Conservation (phyloP, 768 basidiomycete genomes). For the Boletus tomentosulus region DNA sequence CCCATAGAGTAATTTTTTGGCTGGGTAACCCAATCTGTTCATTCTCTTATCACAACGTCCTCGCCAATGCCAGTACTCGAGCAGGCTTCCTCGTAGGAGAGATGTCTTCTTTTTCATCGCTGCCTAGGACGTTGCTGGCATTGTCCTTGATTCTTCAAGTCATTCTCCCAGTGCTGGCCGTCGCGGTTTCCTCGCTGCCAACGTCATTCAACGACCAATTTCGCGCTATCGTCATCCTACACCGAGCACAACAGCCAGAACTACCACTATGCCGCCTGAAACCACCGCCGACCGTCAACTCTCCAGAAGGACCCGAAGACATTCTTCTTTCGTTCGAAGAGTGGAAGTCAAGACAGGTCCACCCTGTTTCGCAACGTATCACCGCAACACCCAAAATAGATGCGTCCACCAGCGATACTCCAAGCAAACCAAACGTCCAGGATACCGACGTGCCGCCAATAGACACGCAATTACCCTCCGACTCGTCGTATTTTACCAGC, state of each 20-base stretch:
- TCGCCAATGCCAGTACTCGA: constrained; percentile 8
- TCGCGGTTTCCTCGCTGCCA: constrained; percentile 24
- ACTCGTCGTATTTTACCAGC: constrained; percentile 6
- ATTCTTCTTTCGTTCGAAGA: constrained; percentile 80
- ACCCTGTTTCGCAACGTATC: constrained; percentile 33
- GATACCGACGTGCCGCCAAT: constrained; percentile 3
- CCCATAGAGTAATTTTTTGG: no score
- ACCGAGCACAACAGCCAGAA: constrained; percentile 43
- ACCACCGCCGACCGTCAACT: constrained; percentile 35
- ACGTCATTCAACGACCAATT: constrained; percentile 57
- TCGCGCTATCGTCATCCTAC: constrained; percentile 47
- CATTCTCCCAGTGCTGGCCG: constrained; percentile 29
- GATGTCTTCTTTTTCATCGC: constrained; percentile 4
- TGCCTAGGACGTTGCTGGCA: constrained; percentile 21
- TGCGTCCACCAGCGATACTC: background rate
- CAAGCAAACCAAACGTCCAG: background rate
- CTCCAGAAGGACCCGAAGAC: constrained; percentile 50
- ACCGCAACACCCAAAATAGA: constrained; percentile 11
- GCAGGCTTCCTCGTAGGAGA: background rate
- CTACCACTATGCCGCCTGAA: constrained; percentile 68
- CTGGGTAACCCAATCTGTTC: background rate
- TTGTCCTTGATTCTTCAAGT: constrained; percentile 35
- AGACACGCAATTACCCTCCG: constrained; percentile 13
- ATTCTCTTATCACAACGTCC: background rate
- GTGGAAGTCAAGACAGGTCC: constrained; percentile 72